Evolutionary conservation across 768 basidiomycete species (phyloP), one percentile per base, ranked within the genome.

Genomic region (Hygrocybe coccinea): DNA sequence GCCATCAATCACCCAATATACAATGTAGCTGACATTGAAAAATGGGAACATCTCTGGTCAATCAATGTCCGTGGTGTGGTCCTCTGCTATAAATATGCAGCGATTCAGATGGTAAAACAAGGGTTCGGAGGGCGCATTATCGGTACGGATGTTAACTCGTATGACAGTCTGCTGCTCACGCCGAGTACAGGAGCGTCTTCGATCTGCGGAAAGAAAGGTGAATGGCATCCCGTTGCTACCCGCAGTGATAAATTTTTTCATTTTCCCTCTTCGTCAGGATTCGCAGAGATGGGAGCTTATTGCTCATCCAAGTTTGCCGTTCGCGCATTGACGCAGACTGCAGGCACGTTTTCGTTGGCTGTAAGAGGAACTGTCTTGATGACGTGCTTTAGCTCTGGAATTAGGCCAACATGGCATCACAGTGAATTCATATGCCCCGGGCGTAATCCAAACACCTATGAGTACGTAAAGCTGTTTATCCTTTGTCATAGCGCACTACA

Each of bases 91-190:
- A 7, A 46, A 5, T 46, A 8, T 22, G 44, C 17, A 7, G 44
- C 17, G 17, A 46, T 60, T 22, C 70, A 74, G 56, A 78, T 78
- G 78, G 64, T 79, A 47, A 67, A 69, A 25, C 78, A 74, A 58
- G 75, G 74, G 6, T 59, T 45, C 5, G 73, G 74, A 10, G 76
- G 77, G 1, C 65, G 76, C 14, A 76, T 79, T 14, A 69, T 79
- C 10, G 74, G 76, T 60, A 60, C 55, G 11, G 17, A 17, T 4
- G 33, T 15, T 2, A 1, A 11, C 21, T 14, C 15, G 3, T 24
- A 24, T 29, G n/a, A n/a, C n/a, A n/a, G n/a, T 12, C 21, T 19
- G 25, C 9, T 36, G n/a, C 21, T n/a, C n/a, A 35, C 44, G 25
- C 21, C 56, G 24, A 9, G 53, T 56, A 12, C 67, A 53, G 77